These are phyloP conservation scores for Crotalaria pallida DNA, from an alignment of 306 rosid species.

Conservation along the genomic window DNA sequence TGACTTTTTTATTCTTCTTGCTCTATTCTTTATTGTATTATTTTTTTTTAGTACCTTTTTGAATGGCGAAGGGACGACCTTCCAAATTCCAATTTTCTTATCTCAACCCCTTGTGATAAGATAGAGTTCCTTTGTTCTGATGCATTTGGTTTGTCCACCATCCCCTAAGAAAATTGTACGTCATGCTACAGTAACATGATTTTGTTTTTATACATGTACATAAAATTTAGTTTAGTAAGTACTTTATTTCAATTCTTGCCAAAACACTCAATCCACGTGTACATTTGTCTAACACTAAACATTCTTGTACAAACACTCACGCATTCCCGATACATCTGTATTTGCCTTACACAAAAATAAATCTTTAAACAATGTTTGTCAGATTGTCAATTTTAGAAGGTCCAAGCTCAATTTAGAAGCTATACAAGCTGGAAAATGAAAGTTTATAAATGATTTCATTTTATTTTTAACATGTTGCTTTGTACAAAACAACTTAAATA, in stretches of 20 bases:
- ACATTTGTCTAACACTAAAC: too few species aligned
- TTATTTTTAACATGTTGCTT: too few species aligned
- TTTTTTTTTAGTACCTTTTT: background rate
- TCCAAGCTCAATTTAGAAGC: background rate
- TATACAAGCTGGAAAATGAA: background rate
- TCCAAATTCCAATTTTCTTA: conserved; percentile 43
- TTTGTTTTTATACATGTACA: too few species aligned
- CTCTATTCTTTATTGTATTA: background rate
- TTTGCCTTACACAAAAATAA: background rate
- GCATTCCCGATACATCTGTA: background rate
- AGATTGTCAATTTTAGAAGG: background rate
- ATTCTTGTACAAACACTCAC: background rate
- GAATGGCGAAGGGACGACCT: conserved; percentile 24
- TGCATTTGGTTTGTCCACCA: background rate
- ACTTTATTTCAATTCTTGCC: background rate
- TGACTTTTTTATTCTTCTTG: background rate
- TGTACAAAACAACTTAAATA: too few species aligned
- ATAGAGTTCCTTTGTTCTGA: background rate
- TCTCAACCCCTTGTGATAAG: conserved; percentile 35
- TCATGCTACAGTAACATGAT: background rate
- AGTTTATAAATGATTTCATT: background rate
- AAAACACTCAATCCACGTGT: too few species aligned
- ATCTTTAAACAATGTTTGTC: background rate
- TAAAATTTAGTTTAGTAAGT: background rate
- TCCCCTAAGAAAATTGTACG: background rate